Base-by-base conservation (phyloP, 2,329 filamentous ascomycete species). In the Epichloe elymi region DNA sequence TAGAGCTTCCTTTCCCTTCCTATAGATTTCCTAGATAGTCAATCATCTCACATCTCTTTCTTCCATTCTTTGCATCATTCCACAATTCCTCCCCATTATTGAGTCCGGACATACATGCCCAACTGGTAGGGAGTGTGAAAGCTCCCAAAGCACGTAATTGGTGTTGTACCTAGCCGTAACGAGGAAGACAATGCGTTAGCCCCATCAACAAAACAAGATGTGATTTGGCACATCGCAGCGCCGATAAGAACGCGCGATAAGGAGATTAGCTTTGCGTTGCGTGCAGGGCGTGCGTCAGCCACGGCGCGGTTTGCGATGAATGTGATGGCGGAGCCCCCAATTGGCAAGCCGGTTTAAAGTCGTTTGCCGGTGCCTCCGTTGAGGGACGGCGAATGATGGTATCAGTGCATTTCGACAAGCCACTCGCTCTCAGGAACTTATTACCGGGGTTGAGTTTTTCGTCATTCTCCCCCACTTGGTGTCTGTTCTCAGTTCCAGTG, bases 201-300 rank as follows among this genome's bases (percentile, higher is more conserved):
- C 40, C 48, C 39, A 10, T 49, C 26, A 35, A 14, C 26, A 26
- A 26, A 35, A 36, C 7, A 20, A 15, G 14, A 19, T 10, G 33
- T 39, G 33, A 37, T 50, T 52, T 35, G 51, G 30, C n/a, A 23
- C 23, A 41, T 19, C 15, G 17, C 45, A 26, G 15, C 47, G 48
- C 51, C 51, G 50, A 53, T 49, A 8, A 19, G 15, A 35, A 23
- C 23, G 26, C 23, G 48, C 48, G 48, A 50, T 50, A 50, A 50
- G 48, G 10, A 40, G 40, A 44, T 6, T 23, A 15, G 36, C 36
- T 19, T 26, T 38, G 42, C 14, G 35, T 23, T 10, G 2, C 2
- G 26, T 26, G 26, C 26, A 26, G 26, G 7, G 26, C 26, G n/a
- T n/a, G n/a, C 42, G 37, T 42, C 15, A 17, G 37, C 38, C 42